Percentiles rank a stretch among this genome's conserved stretches.
These are phyloP conservation scores for Mariannaea sp. DNA, from an alignment of 2,329 filamentous ascomycete species.

Conservation along the genomic window DNA sequence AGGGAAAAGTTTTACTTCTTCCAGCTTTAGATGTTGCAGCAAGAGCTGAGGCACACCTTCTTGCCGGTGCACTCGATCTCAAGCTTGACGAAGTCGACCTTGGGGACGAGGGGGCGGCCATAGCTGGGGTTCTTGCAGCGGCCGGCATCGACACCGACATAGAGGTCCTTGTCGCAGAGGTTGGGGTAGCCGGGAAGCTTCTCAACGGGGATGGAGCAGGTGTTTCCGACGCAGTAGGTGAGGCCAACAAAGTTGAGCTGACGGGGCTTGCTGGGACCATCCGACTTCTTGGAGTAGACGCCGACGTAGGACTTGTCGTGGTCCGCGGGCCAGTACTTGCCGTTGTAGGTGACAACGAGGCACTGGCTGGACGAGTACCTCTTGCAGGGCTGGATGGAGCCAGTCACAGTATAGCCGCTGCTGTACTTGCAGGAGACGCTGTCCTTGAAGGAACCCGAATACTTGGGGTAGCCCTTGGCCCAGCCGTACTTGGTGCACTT, in stretches of 20 bases:
- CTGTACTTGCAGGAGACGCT: slow-evolving; percentile 19
- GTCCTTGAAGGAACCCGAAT: slow-evolving; percentile 11
- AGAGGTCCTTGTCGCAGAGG: slow-evolving; percentile 21
- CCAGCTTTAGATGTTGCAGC: slow-evolving; percentile 13
- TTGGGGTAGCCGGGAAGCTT: slow-evolving; percentile 25
- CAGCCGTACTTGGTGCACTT: slow-evolving; percentile 26
- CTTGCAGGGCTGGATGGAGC: slow-evolving; percentile 18
- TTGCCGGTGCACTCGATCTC: slow-evolving; percentile 13
- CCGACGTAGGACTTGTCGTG: slow-evolving; percentile 26
- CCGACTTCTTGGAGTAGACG: slow-evolving; percentile 17
- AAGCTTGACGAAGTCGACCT: slow-evolving; percentile 9
- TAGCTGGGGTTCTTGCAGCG: slow-evolving; percentile 21
- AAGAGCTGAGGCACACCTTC: slow-evolving; percentile 16
- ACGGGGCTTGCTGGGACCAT: slow-evolving; percentile 13
- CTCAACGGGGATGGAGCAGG: slow-evolving; percentile 26
- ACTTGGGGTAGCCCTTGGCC: slow-evolving; percentile 19
- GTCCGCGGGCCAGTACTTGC: slow-evolving; percentile 19
- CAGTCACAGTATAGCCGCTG: slow-evolving; percentile 25
- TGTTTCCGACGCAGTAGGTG: slow-evolving; percentile 26
- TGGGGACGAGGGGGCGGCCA: neutral
- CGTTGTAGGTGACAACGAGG: slow-evolving; percentile 24
- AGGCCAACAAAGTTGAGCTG: slow-evolving; percentile 30
- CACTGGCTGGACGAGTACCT: slow-evolving; percentile 20
- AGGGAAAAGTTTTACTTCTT: neutral
- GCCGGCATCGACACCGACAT: slow-evolving; percentile 25